These are phyloP conservation scores for Eimeria acervulina DNA, from an alignment of 169 alveolate genomes.

Conservation along the genomic window DNA sequence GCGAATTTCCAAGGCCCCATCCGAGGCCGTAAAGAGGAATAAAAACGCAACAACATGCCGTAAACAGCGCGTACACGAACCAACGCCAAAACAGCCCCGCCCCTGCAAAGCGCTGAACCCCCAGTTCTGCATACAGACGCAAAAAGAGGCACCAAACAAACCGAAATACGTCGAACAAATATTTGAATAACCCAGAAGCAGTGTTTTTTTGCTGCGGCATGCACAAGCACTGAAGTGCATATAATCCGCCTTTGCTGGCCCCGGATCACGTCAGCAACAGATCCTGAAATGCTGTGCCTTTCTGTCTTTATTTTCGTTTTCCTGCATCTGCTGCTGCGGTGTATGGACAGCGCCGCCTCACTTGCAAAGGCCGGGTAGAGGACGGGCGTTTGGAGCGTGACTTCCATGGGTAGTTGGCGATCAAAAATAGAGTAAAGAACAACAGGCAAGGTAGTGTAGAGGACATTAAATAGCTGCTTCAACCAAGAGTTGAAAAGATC, in stretches of 20 bases:
- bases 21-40: slow-evolving; percentile 75
- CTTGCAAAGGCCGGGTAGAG: slow-evolving; percentile 85
- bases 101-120: slow-evolving; percentile 75
- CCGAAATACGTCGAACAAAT: not conserved
- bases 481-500: slow-evolving; percentile 91
- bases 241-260: not conserved
- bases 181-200: not conserved
- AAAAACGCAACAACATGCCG: slow-evolving; percentile 65
- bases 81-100: slow-evolving; percentile 75
- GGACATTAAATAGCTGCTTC: slow-evolving; percentile 89
- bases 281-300: not conserved
- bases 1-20: slow-evolving; percentile 29
- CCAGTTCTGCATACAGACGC: slow-evolving; percentile 60
- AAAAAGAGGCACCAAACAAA: not conserved
- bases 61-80: slow-evolving; percentile 61
- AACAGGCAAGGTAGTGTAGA: slow-evolving; percentile 89
- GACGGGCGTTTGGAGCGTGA: slow-evolving; percentile 88
- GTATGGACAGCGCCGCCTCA: not conserved
- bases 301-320: not conserved
- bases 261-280: not conserved
- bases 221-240: not conserved
- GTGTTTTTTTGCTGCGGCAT: not conserved
- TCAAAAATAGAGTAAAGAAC: slow-evolving; percentile 90
- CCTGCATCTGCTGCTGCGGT: not conserved
- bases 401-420: slow-evolving; percentile 89